Base-by-base conservation (phyloP, 768 basidiomycete genomes). In the Pulveroboletus sp. region DNA sequence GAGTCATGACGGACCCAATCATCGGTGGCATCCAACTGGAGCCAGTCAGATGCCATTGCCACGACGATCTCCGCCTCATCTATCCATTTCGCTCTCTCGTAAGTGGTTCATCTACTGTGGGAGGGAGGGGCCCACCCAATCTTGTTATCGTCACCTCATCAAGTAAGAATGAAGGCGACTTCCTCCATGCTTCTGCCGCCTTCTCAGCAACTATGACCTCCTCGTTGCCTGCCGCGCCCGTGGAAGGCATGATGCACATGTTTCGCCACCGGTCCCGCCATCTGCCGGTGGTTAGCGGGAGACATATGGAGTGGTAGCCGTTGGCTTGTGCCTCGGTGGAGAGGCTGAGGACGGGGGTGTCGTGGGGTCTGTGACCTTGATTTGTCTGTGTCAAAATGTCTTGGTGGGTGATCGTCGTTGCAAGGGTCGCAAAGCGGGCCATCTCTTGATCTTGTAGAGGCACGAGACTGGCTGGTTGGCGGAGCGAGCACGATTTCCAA, bases 1-100 rank as follows among this genome's bases (percentile, higher is more conserved):
- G 93, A 87, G 64, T 99, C 96, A 60, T 95, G 91, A 39, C 96
- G 82, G 47, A 98, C 84, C 77, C 94, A 92, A 60, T 93, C 91
- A 68, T 97, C 93, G 0, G 80, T 72, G 8, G 91, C 85, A 69
- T 99, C 96, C 35, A 99, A 75, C 66, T 96, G 92, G 4, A 99
- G 76, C 96, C 96, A 99, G 48, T 94, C 90, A 2, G 93, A 93
- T 8, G 89, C 76, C 66, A 96, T 79, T 5, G 76, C 85, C 13
- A 89, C 81, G 33, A 88, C 71, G 26, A 76, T 76, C 51, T 86
- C 83, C 9, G 83, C 80, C 60, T 92, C 88, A 66, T 89, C 89
- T 91, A 58, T 42, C 53, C 44, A 45, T 54, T 53, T 54, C 37
- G 21, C 21, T 28, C 37, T 36, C 18, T 42, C 17, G 42, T 63